Evolutionary conservation across 805 yeast genomes (phyloP).

Genomic region (Blastobotrys mokoenaii): DNA sequence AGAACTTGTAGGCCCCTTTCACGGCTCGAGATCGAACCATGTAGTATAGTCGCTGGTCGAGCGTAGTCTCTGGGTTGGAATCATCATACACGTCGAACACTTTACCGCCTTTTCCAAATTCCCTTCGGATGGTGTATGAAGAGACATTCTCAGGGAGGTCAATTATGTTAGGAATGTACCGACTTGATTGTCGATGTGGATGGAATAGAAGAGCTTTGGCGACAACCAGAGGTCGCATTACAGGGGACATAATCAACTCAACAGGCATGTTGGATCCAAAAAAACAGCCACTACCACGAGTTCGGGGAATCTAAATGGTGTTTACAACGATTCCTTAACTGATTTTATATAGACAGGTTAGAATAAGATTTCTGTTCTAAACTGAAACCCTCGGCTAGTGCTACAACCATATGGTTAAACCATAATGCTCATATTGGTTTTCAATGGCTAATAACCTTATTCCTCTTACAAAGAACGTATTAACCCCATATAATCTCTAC

Average conservation of each 20-base stretch:
- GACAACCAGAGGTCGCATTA: slow-evolving; percentile 50
- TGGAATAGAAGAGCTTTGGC: slow-evolving; percentile 48
- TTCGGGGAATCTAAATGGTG: not conserved
- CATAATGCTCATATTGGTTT: too few relatives aligned
- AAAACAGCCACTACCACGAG: not conserved
- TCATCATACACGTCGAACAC: slow-evolving; percentile 45
- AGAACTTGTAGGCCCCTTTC: slow-evolving; percentile 58
- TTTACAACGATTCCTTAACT: not conserved
- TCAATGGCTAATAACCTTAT: too few relatives aligned
- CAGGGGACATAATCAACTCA: slow-evolving; percentile 48
- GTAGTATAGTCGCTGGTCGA: slow-evolving; percentile 39
- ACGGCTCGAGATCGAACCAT: slow-evolving; percentile 57
- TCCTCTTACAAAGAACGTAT: too few relatives aligned
- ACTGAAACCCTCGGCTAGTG: too few relatives aligned
- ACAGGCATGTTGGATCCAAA: slow-evolving; percentile 40
- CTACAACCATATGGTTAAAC: too few relatives aligned
- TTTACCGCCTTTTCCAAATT: slow-evolving; percentile 57
- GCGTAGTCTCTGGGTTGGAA: slow-evolving; percentile 25
- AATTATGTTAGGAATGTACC: slow-evolving; percentile 46
- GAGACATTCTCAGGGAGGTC: slow-evolving; percentile 32
- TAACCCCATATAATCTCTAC: too few relatives aligned
- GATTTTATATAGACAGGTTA: not conserved
- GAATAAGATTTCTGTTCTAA: not conserved
- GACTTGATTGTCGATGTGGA: slow-evolving; percentile 48
- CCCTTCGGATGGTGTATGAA: slow-evolving; percentile 40